Base-by-base conservation (phyloP, 768 basidiomycete species). In the Pluteus cervinus region DNA sequence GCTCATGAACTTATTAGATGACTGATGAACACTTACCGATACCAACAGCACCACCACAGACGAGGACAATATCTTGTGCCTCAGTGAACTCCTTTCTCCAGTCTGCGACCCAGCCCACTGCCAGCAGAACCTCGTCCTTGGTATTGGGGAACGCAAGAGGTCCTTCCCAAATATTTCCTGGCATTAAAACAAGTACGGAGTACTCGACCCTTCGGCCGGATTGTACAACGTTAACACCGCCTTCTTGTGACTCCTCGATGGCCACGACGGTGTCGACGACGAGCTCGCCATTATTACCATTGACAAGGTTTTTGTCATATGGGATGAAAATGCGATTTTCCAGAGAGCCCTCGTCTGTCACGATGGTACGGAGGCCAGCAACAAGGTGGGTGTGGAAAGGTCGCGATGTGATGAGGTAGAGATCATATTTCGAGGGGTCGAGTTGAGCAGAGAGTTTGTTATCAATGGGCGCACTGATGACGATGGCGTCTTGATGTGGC, bases 101-200 rank as follows among this genome's bases (percentile, higher is more conserved):
- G n/a, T n/a, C n/a, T n/a, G n/a, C n/a, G n/a, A n/a, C n/a, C n/a
- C n/a, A n/a, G n/a, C n/a, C n/a, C n/a, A n/a, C n/a, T n/a, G n/a
- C n/a, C n/a, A n/a, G n/a, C n/a, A n/a, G n/a, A 2, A 62, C 54
- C 0, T 57, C 56, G 7, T 34, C 36, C 22, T 29, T 23, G 6
- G 48, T 50, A 10, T 49, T 40, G 2, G 65, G 65, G 20, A 66
- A 50, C 3, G 53, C 44, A 7, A 66, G 33, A 2, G 60, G 51
- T 0, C 69, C 75, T 12, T 50, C 54, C 72, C 71, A 81, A 5
- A 42, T 51, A 11, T 63, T 63, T 1, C 78, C 80, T 0, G 77
- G 64, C 0, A 75, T 71, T 28, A 81, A 55, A n/a, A 79, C 65
- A 35, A 81, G 66, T n/a, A 66, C 57, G 14, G 69, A 64, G 45